phyloP scores from a whole-genome alignment of 31 red algal genomes.

The Endocladia muricata region DNA sequence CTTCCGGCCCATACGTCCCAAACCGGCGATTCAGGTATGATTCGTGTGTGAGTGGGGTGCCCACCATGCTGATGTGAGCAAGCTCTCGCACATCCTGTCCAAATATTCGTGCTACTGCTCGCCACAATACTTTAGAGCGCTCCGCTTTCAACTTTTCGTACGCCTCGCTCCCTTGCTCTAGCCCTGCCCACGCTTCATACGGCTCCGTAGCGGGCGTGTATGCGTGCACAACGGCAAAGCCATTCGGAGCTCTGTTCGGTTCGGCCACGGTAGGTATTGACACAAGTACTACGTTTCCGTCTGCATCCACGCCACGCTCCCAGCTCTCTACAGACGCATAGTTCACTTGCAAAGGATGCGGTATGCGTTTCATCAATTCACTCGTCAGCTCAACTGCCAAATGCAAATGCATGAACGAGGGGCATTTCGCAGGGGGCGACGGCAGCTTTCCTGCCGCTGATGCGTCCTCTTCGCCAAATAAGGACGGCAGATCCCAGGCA shows the following conservation, averaged over 20 bases:
- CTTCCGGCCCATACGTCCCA: slow-evolving; percentile 66
- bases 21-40: slow-evolving; percentile 42
- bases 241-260: slow-evolving; percentile 28
- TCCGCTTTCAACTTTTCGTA: slow-evolving; percentile 56
- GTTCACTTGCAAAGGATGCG: slow-evolving; percentile 41
- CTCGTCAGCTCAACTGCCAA: slow-evolving; percentile 46
- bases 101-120: slow-evolving; percentile 51
- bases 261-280: slow-evolving; percentile 71
- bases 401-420: slow-evolving; percentile 91
- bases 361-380: slow-evolving; percentile 16
- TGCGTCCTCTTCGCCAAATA: slow-evolving; percentile 22
- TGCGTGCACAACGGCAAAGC: slow-evolving; percentile 72
- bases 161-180: slow-evolving; percentile 23
- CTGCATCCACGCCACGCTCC: slow-evolving; percentile 33
- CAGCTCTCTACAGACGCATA: slow-evolving; percentile 74
- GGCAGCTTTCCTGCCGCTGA: background rate
- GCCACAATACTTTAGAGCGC: slow-evolving; percentile 40
- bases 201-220: slow-evolving; percentile 87
- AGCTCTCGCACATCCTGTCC: slow-evolving; percentile 13
- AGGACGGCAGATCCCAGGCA: slow-evolving; percentile 14
- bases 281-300: slow-evolving; percentile 72
- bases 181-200: slow-evolving; percentile 43
- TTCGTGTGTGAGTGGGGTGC: slow-evolving; percentile 66
- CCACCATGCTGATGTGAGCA: slow-evolving; percentile 40
- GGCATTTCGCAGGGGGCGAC: slow-evolving; percentile 24